phyloP scores from a whole-genome alignment of 2,329 filamentous ascomycete species.

The Sporothrix sp. region DNA sequence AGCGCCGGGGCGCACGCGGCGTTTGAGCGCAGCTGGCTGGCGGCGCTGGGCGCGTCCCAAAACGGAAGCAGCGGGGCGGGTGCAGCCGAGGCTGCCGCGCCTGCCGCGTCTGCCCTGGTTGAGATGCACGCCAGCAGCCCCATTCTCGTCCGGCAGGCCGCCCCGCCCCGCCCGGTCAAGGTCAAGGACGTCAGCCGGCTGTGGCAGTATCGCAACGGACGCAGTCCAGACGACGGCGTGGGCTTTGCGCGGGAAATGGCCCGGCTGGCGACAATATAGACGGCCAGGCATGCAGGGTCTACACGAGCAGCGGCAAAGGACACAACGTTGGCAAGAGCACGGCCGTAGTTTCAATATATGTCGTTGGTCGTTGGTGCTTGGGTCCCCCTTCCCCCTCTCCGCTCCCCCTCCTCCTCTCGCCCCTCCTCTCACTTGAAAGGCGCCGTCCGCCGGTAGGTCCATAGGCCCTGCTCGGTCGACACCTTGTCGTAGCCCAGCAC shows the following conservation, averaged over 20 bases:
- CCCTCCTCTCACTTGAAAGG: constrained; percentile 3
- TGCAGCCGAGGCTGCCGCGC: constrained; percentile 27
- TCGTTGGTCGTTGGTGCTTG: no score
- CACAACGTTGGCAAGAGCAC: no score
- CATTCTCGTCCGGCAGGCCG: constrained; percentile 14
- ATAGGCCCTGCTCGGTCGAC: constrained; percentile 3
- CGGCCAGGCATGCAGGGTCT: no score
- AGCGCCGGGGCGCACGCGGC: constrained; percentile 36
- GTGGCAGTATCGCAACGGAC: constrained; percentile 54
- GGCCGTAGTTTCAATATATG: no score
- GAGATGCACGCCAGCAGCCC: constrained; percentile 24
- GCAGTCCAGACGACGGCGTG: constrained; percentile 35
- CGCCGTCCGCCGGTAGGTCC: constrained; percentile 15
- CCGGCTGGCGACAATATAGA: constrained; percentile 5
- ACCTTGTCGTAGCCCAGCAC: constrained; percentile 36
- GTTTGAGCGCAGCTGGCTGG: constrained; percentile 38
- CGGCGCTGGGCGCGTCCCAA: constrained; percentile 29
- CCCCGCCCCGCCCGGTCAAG: constrained; percentile 29
- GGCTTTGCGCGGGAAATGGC: neutral
- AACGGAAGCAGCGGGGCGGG: no score
- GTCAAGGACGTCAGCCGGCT: constrained; percentile 53
- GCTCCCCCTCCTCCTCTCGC: no score
- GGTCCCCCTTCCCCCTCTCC: neutral
- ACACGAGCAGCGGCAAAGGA: neutral
- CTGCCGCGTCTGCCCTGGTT: constrained; percentile 19